Conservation (phyloP, 78 protist genomes). For the Tieghemostelium lacteum region DNA sequence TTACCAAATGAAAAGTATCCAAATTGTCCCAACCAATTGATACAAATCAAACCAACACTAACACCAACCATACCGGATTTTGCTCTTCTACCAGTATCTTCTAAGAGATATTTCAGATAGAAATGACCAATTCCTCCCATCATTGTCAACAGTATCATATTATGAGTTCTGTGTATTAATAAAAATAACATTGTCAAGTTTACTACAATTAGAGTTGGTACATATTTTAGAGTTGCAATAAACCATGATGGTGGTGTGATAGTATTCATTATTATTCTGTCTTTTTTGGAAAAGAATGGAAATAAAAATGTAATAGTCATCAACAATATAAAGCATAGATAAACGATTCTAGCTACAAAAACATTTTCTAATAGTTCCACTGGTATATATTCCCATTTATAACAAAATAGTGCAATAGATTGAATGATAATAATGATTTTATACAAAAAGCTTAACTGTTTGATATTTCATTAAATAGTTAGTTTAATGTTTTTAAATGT, state of each 20-base stretch:
- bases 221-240: slow-evolving; percentile 45
- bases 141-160: slow-evolving; percentile 62
- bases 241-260: slow-evolving; percentile 54
- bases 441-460: slow-evolving; percentile 14
- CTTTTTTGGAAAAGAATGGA: slow-evolving; percentile 62
- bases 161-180: slow-evolving; percentile 71
- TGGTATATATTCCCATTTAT: slow-evolving; percentile 60
- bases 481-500: neutral
- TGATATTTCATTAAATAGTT: neutral
- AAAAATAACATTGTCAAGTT: slow-evolving; percentile 41
- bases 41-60: slow-evolving; percentile 49
- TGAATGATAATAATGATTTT: slow-evolving; percentile 12
- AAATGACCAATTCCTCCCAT: slow-evolving; percentile 39
- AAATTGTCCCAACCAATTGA: slow-evolving; percentile 78
- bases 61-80: slow-evolving; percentile 72
- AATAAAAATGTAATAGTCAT: neutral
- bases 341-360: slow-evolving; percentile 56
- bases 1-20: slow-evolving; percentile 86
- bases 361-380: neutral
- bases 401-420: slow-evolving; percentile 30
- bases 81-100: slow-evolving; percentile 67
- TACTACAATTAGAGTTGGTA: slow-evolving; percentile 43
- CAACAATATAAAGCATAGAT: slow-evolving; percentile 4
- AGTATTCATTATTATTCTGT: neutral
- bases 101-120: slow-evolving; percentile 33